Conservation (phyloP, 1,284 basidiomycete species). For the Ustilago cynodontis region DNA sequence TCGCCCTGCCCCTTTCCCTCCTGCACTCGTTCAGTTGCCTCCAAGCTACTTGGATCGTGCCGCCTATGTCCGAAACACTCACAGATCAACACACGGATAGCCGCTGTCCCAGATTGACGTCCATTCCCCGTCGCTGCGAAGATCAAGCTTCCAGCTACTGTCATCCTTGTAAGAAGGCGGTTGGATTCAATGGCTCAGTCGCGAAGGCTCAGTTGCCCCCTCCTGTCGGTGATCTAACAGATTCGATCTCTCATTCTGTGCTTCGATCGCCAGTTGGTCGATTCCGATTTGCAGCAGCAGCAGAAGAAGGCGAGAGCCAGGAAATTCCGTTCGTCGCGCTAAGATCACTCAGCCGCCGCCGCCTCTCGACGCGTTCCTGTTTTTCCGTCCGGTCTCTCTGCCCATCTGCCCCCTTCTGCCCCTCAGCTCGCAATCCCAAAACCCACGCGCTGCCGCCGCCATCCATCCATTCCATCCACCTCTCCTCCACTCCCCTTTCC, state of each 20-base stretch:
- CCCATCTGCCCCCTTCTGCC: background rate
- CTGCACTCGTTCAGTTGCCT: background rate
- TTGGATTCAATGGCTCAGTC: constrained; percentile 1
- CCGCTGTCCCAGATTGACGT: constrained; percentile 17
- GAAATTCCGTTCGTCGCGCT: constrained; percentile 1
- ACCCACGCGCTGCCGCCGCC: constrained; percentile 14
- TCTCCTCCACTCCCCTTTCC: constrained; percentile 34
- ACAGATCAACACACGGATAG: constrained; percentile 16
- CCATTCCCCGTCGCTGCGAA: constrained; percentile 7
- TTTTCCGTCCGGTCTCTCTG: background rate
- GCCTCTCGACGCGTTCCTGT: constrained; percentile 14
- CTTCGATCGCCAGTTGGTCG: constrained; percentile 11
- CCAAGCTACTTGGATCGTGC: background rate
- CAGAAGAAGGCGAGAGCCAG: background rate
- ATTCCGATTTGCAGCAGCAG: constrained; percentile 10
- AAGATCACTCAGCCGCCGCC: constrained; percentile 6
- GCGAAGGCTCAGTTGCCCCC: constrained; percentile 8
- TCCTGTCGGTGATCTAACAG: constrained; percentile 7
- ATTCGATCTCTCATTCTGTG: background rate
- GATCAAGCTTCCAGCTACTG: background rate
- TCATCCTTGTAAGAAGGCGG: no score
- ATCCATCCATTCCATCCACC: constrained; percentile 27
- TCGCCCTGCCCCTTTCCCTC: background rate
- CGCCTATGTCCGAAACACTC: constrained; percentile 42
- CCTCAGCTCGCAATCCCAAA: background rate